Conservation (phyloP, 1,284 basidiomycete genomes). For the Paramarasmius palmivorus region DNA sequence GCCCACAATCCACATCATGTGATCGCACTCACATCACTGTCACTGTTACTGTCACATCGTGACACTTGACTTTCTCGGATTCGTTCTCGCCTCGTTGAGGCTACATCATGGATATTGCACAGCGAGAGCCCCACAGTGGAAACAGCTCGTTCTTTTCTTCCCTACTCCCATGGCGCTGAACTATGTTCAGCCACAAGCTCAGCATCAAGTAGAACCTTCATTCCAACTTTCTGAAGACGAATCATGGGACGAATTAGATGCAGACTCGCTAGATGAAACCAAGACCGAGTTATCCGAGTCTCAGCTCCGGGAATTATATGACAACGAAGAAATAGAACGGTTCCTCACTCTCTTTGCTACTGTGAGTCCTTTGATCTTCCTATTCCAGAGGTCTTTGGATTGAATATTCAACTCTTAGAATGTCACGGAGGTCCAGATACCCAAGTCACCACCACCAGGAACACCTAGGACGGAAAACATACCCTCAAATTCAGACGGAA, state of each 20-base stretch:
- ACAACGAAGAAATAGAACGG: constrained; percentile 62
- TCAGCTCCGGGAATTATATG: constrained; percentile 56
- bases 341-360: constrained; percentile 58
- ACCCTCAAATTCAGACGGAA: no score
- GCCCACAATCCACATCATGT: no score
- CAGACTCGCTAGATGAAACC: background rate
- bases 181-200: no score
- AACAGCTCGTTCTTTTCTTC: no score
- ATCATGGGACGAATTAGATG: background rate
- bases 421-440: constrained; percentile 56
- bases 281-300: constrained; percentile 30
- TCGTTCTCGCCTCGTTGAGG: no score
- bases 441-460: constrained; percentile 14
- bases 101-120: no score
- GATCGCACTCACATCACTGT: no score
- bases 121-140: no score
- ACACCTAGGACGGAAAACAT: constrained; percentile 4
- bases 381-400: background rate
- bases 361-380: constrained; percentile 33
- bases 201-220: no score
- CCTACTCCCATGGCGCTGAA: no score
- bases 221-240: background rate
- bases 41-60: no score
- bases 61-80: no score
- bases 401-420: constrained; percentile 36